These are phyloP conservation scores for Trichomonas tenax DNA, from an alignment of 208 protist species.

Conservation along the genomic window DNA sequence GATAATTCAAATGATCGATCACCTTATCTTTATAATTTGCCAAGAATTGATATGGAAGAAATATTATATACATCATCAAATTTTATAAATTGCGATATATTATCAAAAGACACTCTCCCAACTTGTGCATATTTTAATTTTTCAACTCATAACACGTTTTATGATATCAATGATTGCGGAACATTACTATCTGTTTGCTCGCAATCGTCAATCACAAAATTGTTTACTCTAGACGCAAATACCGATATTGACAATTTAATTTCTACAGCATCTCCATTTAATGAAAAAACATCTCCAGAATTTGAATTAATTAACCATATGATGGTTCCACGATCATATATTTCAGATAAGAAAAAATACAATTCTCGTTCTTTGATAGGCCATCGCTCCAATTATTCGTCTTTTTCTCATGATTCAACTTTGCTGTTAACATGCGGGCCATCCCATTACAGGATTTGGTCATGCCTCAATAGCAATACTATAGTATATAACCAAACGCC, in stretches of 20 bases:
- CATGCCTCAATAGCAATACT: not conserved
- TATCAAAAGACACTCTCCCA: not conserved
- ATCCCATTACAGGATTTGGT: not conserved
- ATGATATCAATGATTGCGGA: not conserved
- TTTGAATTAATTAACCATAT: not conserved
- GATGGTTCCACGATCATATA: not conserved
- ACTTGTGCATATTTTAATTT: not conserved
- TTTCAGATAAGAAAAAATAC: not conserved
- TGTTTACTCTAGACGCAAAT: not conserved
- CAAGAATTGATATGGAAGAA: not conserved
- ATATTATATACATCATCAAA: not conserved
- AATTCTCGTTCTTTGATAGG: not conserved
- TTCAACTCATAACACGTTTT: not conserved
- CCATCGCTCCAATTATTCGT: not conserved
- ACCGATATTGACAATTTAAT: not conserved
- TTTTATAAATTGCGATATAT: not conserved
- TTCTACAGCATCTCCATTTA: not conserved
- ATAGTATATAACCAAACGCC: not conserved
- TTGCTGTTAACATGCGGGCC: not conserved
- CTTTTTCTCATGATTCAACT: not conserved
- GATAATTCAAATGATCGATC: not conserved
- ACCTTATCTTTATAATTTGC: not conserved
- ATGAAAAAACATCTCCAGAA: not conserved
- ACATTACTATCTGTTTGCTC: not conserved
- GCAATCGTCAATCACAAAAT: not conserved